These are phyloP conservation scores for Ramaria sp. DNA, from an alignment of 768 basidiomycete genomes.

Conservation along the genomic window DNA sequence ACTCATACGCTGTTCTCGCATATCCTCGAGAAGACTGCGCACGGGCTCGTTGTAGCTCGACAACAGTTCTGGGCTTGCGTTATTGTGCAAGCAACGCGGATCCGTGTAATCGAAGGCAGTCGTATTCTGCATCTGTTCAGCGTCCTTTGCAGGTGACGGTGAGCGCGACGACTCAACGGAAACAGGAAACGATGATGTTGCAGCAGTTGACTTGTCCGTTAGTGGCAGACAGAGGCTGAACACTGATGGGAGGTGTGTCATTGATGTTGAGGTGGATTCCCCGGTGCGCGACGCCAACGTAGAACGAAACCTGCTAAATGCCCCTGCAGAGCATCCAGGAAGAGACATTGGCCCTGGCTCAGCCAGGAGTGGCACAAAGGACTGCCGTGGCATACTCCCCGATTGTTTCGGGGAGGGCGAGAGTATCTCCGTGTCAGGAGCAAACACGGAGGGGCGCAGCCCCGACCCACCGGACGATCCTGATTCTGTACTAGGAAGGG, in stretches of 20 bases:
- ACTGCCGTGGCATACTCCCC: not conserved
- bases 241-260: constrained; percentile 1
- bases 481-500: not conserved
- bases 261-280: constrained; percentile 1
- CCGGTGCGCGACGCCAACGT: not conserved
- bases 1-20: constrained; percentile 95
- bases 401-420: not conserved
- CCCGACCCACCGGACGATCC: constrained; percentile 2
- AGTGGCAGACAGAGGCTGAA: not conserved
- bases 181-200: constrained; percentile 7
- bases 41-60: constrained; percentile 68
- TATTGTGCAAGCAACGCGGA: constrained; percentile 47
- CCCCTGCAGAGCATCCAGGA: not conserved
- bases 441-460: not conserved
- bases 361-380: not conserved
- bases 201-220: not conserved
- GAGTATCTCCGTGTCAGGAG: not conserved
- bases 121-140: not conserved
- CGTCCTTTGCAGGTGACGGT: constrained; percentile 1
- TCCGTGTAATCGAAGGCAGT: constrained; percentile 42
- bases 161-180: constrained; percentile 7
- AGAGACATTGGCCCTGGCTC: not conserved
- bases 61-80: constrained; percentile 43
- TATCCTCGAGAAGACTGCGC: constrained; percentile 75
- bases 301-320: not conserved